Evolutionary conservation across 208 protist species (phyloP), one percentile per base, ranked within the genome.

Genomic region (Entamoeba moshkovskii): DNA sequence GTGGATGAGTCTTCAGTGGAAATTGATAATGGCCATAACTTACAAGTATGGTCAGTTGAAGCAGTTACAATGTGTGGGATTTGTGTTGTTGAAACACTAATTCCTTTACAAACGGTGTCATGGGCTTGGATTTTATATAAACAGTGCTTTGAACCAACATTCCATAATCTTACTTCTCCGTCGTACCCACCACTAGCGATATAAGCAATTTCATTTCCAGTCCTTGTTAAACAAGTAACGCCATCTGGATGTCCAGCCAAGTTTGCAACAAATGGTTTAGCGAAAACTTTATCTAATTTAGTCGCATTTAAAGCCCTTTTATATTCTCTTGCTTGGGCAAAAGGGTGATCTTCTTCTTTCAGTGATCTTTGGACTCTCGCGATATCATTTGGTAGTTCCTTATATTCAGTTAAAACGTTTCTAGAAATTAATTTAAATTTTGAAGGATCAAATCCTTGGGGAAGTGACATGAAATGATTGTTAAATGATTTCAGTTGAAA

Each of bases 221-320:
- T 45, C 1, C 29, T 22, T 3, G 52, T 46, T 29, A 95, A 6
- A 94, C 38, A 93, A 5, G 29, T 92, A 13, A 95, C 66, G 45
- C 52, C 66, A 92, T 95, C 94, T 45, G 44, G 46, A 52, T 95
- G 93, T 22, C 38, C 16, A 92, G 44, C 16, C 33, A 95, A 91
- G 18, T 22, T 25, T 25, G 16, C 29, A 22, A 95, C 33, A 45
- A 95, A 93, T 45, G 94, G 94, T 38, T 95, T 95, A 16, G 94
- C 49, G 29, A 95, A 93, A 3, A 95, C 13, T 91, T 94, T 93
- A 45, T 95, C 93, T 33, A 95, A 66, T 94, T 95, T 95, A 18
- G 92, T 92, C 4, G 93, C 49, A 45, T 95, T 93, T 52, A 95
- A 73, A 15, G 94, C 94, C 18, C 94, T 49, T 25, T 48, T 52